These are phyloP conservation scores for Periconia sp. DNA, from an alignment of 2,329 filamentous ascomycete genomes.

Conservation along the genomic window DNA sequence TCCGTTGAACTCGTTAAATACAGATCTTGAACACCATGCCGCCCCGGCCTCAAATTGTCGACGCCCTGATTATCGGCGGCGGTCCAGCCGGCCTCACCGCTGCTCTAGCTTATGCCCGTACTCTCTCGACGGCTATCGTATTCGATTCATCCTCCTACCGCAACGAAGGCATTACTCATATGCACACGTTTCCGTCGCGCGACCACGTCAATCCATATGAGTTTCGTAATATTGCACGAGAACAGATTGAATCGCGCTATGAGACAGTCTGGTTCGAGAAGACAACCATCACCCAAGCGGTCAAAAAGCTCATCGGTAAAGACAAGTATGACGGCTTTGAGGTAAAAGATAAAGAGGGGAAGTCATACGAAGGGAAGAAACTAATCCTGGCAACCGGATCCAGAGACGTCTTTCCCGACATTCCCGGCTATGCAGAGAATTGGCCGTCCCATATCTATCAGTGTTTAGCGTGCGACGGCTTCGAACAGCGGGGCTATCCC, in stretches of 20 bases:
- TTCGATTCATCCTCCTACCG: constrained; percentile 53
- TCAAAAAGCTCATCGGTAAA: constrained; percentile 25
- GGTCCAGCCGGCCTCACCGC: constrained; percentile 55
- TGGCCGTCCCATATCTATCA: constrained; percentile 60
- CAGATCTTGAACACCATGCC: constrained; percentile 19
- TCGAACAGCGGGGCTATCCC: constrained; percentile 58
- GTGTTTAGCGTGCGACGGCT: constrained; percentile 67
- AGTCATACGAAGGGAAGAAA: constrained; percentile 57
- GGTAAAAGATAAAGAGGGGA: constrained; percentile 50
- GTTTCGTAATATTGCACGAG: constrained; percentile 38
- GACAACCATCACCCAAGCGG: constrained; percentile 24
- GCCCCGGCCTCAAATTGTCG: constrained; percentile 28
- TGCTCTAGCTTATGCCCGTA: constrained; percentile 48
- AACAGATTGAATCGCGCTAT: constrained; percentile 46
- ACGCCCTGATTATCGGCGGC: constrained; percentile 45
- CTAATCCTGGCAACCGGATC: constrained; percentile 63
- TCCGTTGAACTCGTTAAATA: too few relatives aligned
- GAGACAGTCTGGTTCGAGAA: constrained; percentile 41
- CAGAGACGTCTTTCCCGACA: constrained; percentile 57
- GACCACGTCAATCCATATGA: constrained; percentile 34
- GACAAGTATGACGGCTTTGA: constrained; percentile 43
- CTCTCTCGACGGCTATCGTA: constrained; percentile 48
- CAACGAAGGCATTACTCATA: constrained; percentile 50
- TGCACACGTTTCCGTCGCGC: constrained; percentile 49
- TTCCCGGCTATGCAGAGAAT: constrained; percentile 60